phyloP scores from a whole-genome alignment of 495 filamentous ascomycete genomes.

The Lepraria neglecta region DNA sequence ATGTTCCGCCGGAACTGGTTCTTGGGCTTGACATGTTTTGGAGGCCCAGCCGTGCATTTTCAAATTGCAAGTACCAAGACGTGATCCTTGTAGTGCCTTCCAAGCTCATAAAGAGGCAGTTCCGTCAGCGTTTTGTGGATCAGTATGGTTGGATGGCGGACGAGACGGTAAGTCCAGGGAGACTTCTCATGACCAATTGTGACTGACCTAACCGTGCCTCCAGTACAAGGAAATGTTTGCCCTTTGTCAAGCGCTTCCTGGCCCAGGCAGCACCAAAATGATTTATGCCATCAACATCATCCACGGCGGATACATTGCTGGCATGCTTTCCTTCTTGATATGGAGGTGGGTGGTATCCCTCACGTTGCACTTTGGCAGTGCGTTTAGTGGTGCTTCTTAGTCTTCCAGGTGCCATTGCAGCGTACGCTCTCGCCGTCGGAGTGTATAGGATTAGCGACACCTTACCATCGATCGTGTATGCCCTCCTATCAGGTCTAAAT shows the following conservation, averaged over 20 bases:
- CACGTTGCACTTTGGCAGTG: neutral
- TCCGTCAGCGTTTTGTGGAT: constrained; percentile 8
- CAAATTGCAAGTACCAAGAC: constrained; percentile 50
- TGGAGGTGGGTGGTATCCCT: constrained; percentile 44
- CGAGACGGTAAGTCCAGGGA: neutral
- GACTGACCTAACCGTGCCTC: neutral
- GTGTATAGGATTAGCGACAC: constrained; percentile 50
- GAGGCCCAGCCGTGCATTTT: constrained; percentile 63
- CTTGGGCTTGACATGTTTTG: constrained; percentile 62
- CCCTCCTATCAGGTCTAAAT: constrained; percentile 63
- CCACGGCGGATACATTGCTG: constrained; percentile 48
- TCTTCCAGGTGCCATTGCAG: constrained; percentile 67
- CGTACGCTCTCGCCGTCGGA: constrained; percentile 65
- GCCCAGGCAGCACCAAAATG: constrained; percentile 69
- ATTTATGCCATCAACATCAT: constrained; percentile 58
- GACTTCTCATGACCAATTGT: neutral
- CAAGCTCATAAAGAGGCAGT: neutral
- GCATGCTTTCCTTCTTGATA: constrained; percentile 51
- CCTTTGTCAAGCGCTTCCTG: constrained; percentile 58
- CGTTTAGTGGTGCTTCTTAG: constrained; percentile 29
- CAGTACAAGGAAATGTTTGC: constrained; percentile 69
- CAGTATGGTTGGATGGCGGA: constrained; percentile 4
- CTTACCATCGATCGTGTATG: constrained; percentile 56
- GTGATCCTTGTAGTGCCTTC: neutral
- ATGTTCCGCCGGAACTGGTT: constrained; percentile 50